Percentiles rank a stretch among this genome's conserved stretches.
These are phyloP conservation scores for Verticillium zaregamsianum DNA, from an alignment of 2,329 filamentous ascomycete species.

Conservation along the genomic window DNA sequence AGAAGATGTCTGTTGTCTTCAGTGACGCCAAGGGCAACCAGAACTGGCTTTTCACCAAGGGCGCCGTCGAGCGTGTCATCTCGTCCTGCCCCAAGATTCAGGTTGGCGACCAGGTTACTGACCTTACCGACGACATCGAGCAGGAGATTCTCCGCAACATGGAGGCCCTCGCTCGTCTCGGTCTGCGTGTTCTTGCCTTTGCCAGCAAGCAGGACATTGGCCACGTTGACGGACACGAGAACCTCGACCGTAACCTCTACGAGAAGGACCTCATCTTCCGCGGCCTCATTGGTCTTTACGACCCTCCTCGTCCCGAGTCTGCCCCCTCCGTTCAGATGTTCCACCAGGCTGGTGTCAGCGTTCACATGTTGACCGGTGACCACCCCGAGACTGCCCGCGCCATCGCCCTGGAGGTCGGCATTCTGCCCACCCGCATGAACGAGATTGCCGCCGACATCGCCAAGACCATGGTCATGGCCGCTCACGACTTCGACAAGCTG, in stretches of 20 bases:
- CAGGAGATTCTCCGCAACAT: constrained; percentile 61
- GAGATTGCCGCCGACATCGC: constrained; percentile 49
- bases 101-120: constrained; percentile 34
- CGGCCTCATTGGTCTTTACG: constrained; percentile 69
- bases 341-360: constrained; percentile 57
- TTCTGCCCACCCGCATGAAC: constrained; percentile 49
- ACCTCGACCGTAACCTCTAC: constrained; percentile 48
- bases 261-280: constrained; percentile 62
- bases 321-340: constrained; percentile 53
- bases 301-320: constrained; percentile 66
- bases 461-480: constrained; percentile 61
- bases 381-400: constrained; percentile 62
- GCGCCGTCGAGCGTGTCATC: constrained; percentile 66
- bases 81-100: constrained; percentile 54
- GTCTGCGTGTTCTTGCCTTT: constrained; percentile 65
- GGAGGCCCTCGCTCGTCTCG: constrained; percentile 61
- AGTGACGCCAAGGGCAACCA: constrained; percentile 31
- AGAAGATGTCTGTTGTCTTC: constrained; percentile 74
- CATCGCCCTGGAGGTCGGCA: constrained; percentile 61
- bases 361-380: constrained; percentile 69
- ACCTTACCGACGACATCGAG: constrained; percentile 49
- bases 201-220: constrained; percentile 45
- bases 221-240: constrained; percentile 28
- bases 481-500: constrained; percentile 63
- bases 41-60: constrained; percentile 56